Base-by-base conservation (phyloP, 108 stramenopile genomes). In the Asterionellopsis glacialis region DNA sequence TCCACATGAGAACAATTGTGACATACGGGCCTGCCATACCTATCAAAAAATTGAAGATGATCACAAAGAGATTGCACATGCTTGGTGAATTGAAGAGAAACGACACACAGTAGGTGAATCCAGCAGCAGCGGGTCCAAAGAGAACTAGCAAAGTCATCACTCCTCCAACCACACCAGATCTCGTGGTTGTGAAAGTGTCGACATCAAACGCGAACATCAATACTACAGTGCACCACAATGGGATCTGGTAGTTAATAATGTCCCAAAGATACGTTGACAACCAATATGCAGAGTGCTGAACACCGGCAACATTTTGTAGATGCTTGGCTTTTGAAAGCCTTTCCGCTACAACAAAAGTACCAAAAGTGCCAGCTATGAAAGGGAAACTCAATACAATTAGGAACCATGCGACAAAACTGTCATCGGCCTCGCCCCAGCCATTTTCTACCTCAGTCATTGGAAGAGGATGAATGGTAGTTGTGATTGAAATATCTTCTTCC, bases 271-370 rank as follows among this genome's bases (percentile, higher is more conserved):
- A 95, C 0, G 91, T 89, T 14, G 90, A 81, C 4, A 78, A 22
- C 94, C 94, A 95, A 65, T 93, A 93, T 1, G 88, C 84, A 6
- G 18, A 47, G 0, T 83, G 67, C 33, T 76, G 64, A 0, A 93
- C 94, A 9, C 94, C 94, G 0, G 73, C 81, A 0, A 95, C 88
- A 11, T 90, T 75, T 63, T 95, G 93, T 59, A 93, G 78, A 67
- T 95, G 94, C 60, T 93, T 91, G 0, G 91, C 88, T 59, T 91
- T 95, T 25, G 83, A 72, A 51, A 84, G 84, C 57, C 87, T 61
- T 56, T 95, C 94, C 41, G 77, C 74, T 12, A 95, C 94, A 16
- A 95, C 68, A 53, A 95, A 92, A 15, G 87, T 81, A 24, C 82
- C 91, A 75, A 88, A 91, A 19, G 84, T 64, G 2, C 90, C 85